Conservation (phyloP, 176 grass and related monocot species). For the Triticum urartu region DNA sequence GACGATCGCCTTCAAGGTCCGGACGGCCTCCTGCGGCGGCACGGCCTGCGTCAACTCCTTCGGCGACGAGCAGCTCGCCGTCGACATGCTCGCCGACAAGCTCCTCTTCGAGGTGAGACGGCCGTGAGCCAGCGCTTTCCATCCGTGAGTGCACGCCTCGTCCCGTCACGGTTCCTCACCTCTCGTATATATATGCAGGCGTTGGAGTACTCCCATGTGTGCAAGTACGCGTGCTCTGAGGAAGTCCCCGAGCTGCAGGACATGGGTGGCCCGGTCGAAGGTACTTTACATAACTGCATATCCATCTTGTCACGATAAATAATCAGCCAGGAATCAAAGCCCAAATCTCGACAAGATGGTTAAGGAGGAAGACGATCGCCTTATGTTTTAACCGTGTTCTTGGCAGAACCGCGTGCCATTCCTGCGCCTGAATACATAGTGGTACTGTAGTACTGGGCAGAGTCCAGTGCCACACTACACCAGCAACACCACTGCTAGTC, state of each 20-base stretch:
- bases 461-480: background rate
- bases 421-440: background rate
- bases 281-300: conserved; percentile 17
- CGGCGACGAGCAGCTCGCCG: conserved; percentile 95
- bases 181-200: conserved; percentile 31
- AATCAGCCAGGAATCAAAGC: background rate
- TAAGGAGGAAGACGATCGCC: background rate
- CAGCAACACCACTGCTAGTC: no score
- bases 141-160: background rate
- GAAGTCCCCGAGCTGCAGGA: conserved; percentile 94
- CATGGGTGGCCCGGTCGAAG: conserved; percentile 93
- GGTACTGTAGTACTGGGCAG: background rate
- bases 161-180: background rate
- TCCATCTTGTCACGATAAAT: background rate
- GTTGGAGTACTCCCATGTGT: conserved; percentile 86
- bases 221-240: conserved; percentile 99
- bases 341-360: background rate
- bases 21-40: conserved; percentile 82
- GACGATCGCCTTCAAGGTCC: conserved; percentile 94
- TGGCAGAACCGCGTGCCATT: background rate
- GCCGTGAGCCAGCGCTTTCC: no score
- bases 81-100: conserved; percentile 88
- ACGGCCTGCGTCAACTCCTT: conserved; percentile 95
- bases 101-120: conserved; percentile 73
- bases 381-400: background rate